Conservation (phyloP, 768 basidiomycete species). For the Tulasnella sp. region DNA sequence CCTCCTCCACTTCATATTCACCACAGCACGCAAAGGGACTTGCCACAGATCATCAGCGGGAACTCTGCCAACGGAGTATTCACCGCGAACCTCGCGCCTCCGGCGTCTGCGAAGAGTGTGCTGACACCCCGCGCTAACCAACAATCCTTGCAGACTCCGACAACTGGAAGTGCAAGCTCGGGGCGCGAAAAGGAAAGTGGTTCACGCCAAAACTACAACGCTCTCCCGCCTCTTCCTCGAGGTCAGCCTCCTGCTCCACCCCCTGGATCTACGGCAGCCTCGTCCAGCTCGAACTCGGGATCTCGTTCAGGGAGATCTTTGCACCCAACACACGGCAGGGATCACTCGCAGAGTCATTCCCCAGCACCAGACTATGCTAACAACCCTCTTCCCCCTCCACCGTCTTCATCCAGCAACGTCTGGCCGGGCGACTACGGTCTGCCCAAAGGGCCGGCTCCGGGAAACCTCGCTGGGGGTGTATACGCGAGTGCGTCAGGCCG, state of each 20-base stretch:
- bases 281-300: constrained; percentile 43
- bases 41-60: constrained; percentile 70
- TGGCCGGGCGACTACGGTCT: constrained; percentile 51
- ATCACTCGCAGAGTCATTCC: constrained; percentile 65
- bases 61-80: constrained; percentile 44
- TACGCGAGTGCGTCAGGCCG: constrained; percentile 40
- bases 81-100: constrained; percentile 44
- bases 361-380: constrained; percentile 46
- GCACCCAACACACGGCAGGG: constrained; percentile 45
- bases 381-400: constrained; percentile 46
- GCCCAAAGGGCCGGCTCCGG: constrained; percentile 65
- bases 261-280: constrained; percentile 46
- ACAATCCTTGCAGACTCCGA: constrained; percentile 31
- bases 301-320: constrained; percentile 42
- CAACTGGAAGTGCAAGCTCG: constrained; percentile 42
- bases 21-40: constrained; percentile 57
- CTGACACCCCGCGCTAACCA: constrained; percentile 41
- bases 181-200: constrained; percentile 36
- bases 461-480: constrained; percentile 44
- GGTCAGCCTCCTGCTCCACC: constrained; percentile 60
- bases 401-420: constrained; percentile 33
- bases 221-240: constrained; percentile 70
- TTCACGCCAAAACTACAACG: constrained; percentile 58
- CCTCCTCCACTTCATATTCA: constrained; percentile 83
- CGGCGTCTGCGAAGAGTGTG: constrained; percentile 42